Conservation (phyloP, 2,329 filamentous ascomycete genomes). For the Exutisphaerella laricina region DNA sequence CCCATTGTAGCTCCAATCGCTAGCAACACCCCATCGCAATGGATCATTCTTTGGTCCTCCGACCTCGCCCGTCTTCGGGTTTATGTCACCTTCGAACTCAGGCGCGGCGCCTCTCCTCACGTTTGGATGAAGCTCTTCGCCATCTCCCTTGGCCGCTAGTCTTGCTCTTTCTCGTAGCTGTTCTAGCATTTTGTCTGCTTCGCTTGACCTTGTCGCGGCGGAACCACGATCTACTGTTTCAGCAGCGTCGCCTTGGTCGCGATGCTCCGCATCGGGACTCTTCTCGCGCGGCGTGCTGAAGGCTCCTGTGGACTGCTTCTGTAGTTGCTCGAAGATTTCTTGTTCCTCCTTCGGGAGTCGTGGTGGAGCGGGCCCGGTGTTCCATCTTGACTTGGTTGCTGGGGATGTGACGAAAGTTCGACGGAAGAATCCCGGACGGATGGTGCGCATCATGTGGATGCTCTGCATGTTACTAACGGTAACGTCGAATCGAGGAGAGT, state of each 20-base stretch:
- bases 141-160: slow-evolving; percentile 52
- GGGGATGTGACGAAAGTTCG: slow-evolving; percentile 36
- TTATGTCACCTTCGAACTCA: slow-evolving; percentile 87
- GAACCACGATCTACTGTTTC: slow-evolving; percentile 6
- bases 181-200: slow-evolving; percentile 25
- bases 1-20: slow-evolving; percentile 92
- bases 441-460: slow-evolving; percentile 18
- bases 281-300: slow-evolving; percentile 60
- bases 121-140: slow-evolving; percentile 64
- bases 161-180: slow-evolving; percentile 35
- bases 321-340: slow-evolving; percentile 82
- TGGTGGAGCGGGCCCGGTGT: slow-evolving; percentile 63
- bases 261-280: not conserved
- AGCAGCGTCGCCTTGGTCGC: not conserved
- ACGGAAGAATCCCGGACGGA: slow-evolving; percentile 27
- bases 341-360: slow-evolving; percentile 84
- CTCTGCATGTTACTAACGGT: slow-evolving; percentile 27
- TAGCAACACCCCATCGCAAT: slow-evolving; percentile 69
- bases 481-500: no score
- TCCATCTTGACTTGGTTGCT: slow-evolving; percentile 38
- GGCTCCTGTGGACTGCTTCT: slow-evolving; percentile 67
- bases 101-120: slow-evolving; percentile 71
- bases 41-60: slow-evolving; percentile 98
- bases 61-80: slow-evolving; percentile 91
- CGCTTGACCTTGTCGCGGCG: slow-evolving; percentile 12